Conservation (phyloP, 805 yeast species). For the Yamadazyma sp. region DNA sequence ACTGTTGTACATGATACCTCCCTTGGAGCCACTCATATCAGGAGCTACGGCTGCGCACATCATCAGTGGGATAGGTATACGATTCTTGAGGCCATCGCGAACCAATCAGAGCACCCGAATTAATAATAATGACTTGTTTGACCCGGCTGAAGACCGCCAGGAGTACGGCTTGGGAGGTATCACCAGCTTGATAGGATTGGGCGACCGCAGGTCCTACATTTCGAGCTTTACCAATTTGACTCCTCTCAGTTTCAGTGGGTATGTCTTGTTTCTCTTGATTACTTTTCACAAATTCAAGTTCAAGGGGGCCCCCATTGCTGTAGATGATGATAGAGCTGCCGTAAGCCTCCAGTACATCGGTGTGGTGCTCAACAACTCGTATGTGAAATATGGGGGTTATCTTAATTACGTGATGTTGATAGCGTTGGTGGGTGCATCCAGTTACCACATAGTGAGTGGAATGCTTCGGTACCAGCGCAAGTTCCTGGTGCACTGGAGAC, state of each 20-base stretch:
- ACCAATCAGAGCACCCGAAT: constrained; percentile 12
- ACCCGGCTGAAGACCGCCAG: constrained; percentile 32
- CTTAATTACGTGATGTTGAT: constrained; percentile 32
- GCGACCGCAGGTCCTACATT: constrained; percentile 48
- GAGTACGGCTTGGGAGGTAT: constrained; percentile 64
- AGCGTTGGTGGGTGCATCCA: constrained; percentile 9
- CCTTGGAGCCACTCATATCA: constrained; percentile 51
- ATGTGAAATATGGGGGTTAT: constrained; percentile 20
- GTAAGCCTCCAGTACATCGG: constrained; percentile 51
- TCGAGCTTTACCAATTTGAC: constrained; percentile 47
- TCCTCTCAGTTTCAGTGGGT: constrained; percentile 63
- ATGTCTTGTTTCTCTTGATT: constrained; percentile 46
- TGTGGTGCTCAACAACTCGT: constrained; percentile 15
- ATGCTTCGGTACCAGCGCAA: constrained; percentile 45
- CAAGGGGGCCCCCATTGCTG: constrained; percentile 48
- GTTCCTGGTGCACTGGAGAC: constrained; percentile 41
- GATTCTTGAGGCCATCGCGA: constrained; percentile 32
- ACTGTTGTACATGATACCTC: constrained; percentile 53
- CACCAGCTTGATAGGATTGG: constrained; percentile 54
- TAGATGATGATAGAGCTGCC: constrained; percentile 66
- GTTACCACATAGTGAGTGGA: constrained; percentile 60
- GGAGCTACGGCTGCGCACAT: constrained; percentile 53
- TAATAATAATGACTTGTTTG: constrained; percentile 10
- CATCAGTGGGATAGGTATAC: constrained; percentile 48
- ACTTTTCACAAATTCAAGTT: constrained; percentile 47